Percentiles rank a stretch among this genome's conserved stretches.
Conservation (phyloP, 441 rosid genomes). For the Croton setiger region DNA sequence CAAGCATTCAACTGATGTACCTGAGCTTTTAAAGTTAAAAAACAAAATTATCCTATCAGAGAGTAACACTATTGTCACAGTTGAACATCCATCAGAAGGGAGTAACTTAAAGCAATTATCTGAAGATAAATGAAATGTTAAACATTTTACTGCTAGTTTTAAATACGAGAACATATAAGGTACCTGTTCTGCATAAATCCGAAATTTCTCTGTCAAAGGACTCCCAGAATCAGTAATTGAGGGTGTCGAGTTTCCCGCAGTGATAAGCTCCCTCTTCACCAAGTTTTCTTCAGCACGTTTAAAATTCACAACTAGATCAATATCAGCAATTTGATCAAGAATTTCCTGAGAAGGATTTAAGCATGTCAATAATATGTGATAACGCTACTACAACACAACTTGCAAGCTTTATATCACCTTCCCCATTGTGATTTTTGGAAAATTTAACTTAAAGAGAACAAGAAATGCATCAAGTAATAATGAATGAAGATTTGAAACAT, state of each 20-base stretch:
- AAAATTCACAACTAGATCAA: constrained; percentile 82
- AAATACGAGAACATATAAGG: background rate
- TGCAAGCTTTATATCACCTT: background rate
- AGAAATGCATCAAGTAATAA: background rate
- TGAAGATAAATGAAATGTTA: background rate
- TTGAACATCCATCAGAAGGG: background rate
- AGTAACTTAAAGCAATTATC: background rate
- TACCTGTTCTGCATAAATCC: constrained; percentile 61
- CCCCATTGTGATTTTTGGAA: background rate
- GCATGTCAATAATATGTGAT: background rate
- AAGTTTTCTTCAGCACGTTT: constrained; percentile 44
- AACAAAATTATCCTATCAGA: background rate
- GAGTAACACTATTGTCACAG: too few species aligned
- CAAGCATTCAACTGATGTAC: background rate
- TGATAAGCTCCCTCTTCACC: constrained; percentile 31
- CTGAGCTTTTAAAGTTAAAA: background rate
- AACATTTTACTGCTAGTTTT: background rate
- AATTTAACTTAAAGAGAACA: background rate
- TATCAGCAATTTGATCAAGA: constrained; percentile 70
- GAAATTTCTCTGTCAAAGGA: constrained; percentile 41
- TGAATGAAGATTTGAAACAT: constrained; percentile 25
- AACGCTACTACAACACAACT: background rate
- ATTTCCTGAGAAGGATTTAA: constrained; percentile 49
- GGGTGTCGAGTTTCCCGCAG: constrained; percentile 27
- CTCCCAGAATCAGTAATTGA: constrained; percentile 34